Evolutionary conservation across 805 yeast genomes (phyloP).

Genomic region (Nakazawaea populi): DNA sequence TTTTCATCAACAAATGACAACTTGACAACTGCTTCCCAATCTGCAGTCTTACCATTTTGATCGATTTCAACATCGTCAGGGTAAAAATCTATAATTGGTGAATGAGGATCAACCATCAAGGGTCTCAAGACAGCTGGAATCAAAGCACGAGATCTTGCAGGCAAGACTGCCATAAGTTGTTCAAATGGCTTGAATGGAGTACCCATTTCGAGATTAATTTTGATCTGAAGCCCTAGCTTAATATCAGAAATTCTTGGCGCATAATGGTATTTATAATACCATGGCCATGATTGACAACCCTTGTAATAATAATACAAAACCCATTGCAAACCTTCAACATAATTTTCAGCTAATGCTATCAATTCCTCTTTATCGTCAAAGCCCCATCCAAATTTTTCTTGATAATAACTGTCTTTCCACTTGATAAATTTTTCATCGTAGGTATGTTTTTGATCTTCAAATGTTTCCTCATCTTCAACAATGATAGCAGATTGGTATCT

Average conservation of each 20-base stretch:
- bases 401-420: slow-evolving; percentile 87
- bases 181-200: slow-evolving; percentile 88
- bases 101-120: slow-evolving; percentile 77
- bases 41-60: slow-evolving; percentile 89
- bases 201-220: slow-evolving; percentile 61
- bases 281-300: slow-evolving; percentile 93
- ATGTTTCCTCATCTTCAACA: slow-evolving; percentile 52
- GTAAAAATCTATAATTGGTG: slow-evolving; percentile 87
- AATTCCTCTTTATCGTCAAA: slow-evolving; percentile 55
- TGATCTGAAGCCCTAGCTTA: slow-evolving; percentile 59
- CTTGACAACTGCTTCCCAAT: slow-evolving; percentile 97
- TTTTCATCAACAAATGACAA: slow-evolving; percentile 86
- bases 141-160: slow-evolving; percentile 79
- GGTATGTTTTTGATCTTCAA: slow-evolving; percentile 49
- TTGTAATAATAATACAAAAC: slow-evolving; percentile 84
- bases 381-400: slow-evolving; percentile 69
- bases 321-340: slow-evolving; percentile 96
- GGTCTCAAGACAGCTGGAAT: slow-evolving; percentile 75
- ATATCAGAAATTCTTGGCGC: slow-evolving; percentile 93
- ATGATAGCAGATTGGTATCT: slow-evolving; percentile 59
- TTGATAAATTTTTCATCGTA: slow-evolving; percentile 67
- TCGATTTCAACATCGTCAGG: slow-evolving; percentile 86
- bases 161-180: slow-evolving; percentile 95
- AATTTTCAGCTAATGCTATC: slow-evolving; percentile 65
- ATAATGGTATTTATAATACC: slow-evolving; percentile 89